Evolutionary conservation across 768 basidiomycete genomes (phyloP).

Genomic region (Postia placenta): DNA sequence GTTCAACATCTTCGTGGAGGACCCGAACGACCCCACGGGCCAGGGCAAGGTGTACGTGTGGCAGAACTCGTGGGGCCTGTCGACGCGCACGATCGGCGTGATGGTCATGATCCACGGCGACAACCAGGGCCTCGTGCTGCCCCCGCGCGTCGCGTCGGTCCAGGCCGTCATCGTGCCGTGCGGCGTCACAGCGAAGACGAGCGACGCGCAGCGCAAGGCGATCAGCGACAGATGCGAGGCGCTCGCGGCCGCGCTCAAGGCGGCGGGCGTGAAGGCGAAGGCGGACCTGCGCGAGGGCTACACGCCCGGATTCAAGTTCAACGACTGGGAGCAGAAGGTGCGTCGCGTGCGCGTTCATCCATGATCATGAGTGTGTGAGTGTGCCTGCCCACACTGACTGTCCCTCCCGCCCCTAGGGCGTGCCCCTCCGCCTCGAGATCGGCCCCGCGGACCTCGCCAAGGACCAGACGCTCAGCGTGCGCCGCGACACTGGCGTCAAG

Average conservation of each 20-base stretch:
- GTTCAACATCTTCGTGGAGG: conserved; percentile 98
- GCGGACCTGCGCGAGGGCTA: conserved; percentile 93
- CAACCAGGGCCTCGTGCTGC: conserved; percentile 93
- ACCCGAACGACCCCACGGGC: conserved; percentile 69
- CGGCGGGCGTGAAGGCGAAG: conserved; percentile 73
- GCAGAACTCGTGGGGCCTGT: conserved; percentile 99
- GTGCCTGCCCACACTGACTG: too few species aligned
- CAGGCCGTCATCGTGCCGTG: conserved; percentile 92
- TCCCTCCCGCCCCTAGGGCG: conserved; percentile 61
- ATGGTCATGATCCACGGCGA: conserved; percentile 99
- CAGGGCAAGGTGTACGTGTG: conserved; percentile 78
- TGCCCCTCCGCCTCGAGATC: conserved; percentile 94
- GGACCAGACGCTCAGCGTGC: conserved; percentile 74
- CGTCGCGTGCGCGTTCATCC: conserved; percentile 10
- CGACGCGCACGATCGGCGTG: conserved; percentile 93
- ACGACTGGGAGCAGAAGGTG: conserved; percentile 98
- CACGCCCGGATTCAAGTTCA: conserved; percentile 98
- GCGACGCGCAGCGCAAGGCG: conserved; percentile 54
- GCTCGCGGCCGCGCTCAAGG: conserved; percentile 67
- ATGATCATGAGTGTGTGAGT: too few species aligned
- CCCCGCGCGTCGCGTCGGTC: conserved; percentile 91
- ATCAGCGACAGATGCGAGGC: conserved; percentile 78
- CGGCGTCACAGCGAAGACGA: conserved; percentile 85
- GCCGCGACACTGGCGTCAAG: conserved; percentile 73
- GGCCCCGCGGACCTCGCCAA: conserved; percentile 90